These are phyloP conservation scores for Ogataea saltuana DNA, from an alignment of 805 yeast genomes.

Conservation along the genomic window DNA sequence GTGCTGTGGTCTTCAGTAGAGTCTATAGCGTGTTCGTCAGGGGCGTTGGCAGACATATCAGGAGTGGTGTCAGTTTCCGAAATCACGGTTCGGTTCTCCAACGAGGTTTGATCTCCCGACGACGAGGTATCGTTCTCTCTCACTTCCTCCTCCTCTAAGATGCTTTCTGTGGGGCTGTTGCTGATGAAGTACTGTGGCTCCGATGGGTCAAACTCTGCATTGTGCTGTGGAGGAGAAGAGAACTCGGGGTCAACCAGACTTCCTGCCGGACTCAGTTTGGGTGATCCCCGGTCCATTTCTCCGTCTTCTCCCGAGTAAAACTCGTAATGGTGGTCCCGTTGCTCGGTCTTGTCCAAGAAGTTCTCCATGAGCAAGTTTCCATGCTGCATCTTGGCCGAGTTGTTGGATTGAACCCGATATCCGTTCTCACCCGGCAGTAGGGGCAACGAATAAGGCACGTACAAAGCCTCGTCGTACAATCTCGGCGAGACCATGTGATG, in stretches of 20 bases:
- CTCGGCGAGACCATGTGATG: slow-evolving; percentile 86
- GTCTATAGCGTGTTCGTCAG: slow-evolving; percentile 5
- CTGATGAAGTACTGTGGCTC: slow-evolving; percentile 87
- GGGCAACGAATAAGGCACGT: slow-evolving; percentile 87
- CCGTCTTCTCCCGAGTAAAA: slow-evolving; percentile 80
- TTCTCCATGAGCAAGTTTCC: slow-evolving; percentile 63
- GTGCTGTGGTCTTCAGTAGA: not conserved
- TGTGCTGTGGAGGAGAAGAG: slow-evolving; percentile 38
- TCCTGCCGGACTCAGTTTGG: slow-evolving; percentile 24
- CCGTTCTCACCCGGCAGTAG: slow-evolving; percentile 82
- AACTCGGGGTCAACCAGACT: slow-evolving; percentile 22
- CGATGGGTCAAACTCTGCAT: slow-evolving; percentile 78
- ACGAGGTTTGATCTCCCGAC: not conserved
- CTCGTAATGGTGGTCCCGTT: slow-evolving; percentile 88
- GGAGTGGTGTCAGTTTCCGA: slow-evolving; percentile 3
- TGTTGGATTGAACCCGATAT: slow-evolving; percentile 70
- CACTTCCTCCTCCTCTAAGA: slow-evolving; percentile 25
- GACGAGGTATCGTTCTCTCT: slow-evolving; percentile 4
- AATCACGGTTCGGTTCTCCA: not conserved
- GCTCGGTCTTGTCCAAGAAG: slow-evolving; percentile 77
- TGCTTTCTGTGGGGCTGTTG: slow-evolving; percentile 36
- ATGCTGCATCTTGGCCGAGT: slow-evolving; percentile 41
- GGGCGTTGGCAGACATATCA: slow-evolving; percentile 6
- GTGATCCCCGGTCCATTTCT: slow-evolving; percentile 25
- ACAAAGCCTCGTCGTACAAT: slow-evolving; percentile 88